A percentile compares a stretch with the other conserved stretches of the same genome.
Evolutionary conservation across 2,329 filamentous ascomycete genomes (phyloP).

Genomic region (Aureobasidium sp.): DNA sequence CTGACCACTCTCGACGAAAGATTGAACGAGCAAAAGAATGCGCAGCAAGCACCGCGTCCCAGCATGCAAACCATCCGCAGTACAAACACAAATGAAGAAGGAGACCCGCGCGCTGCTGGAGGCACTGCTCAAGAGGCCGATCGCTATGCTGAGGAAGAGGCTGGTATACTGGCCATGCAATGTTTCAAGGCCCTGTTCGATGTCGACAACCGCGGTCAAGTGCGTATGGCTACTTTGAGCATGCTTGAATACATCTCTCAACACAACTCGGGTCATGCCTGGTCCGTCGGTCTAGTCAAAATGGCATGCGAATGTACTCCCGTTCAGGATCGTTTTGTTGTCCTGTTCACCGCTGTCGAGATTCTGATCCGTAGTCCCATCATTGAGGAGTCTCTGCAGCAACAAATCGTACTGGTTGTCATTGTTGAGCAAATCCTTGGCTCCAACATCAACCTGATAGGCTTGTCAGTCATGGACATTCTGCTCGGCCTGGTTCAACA

Average conservation of each 20-base stretch:
- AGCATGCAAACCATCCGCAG: conserved; percentile 74
- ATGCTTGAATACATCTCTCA: conserved; percentile 63
- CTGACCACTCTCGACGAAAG: conserved; percentile 49
- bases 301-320: conserved; percentile 80
- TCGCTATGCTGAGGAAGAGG: conserved; percentile 80
- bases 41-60: conserved; percentile 40
- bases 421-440: conserved; percentile 76
- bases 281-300: conserved; percentile 76
- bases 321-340: conserved; percentile 88
- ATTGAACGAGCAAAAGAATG: conserved; percentile 56
- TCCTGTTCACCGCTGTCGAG: conserved; percentile 75
- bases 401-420: conserved; percentile 66
- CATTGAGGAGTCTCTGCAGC: conserved; percentile 60
- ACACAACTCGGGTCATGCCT: conserved; percentile 43
- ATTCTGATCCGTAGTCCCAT: conserved; percentile 60
- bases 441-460: conserved; percentile 88
- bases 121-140: conserved; percentile 82
- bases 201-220: conserved; percentile 71
- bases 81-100: conserved; percentile 55
- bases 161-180: conserved; percentile 72
- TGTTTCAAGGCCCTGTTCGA: conserved; percentile 82
- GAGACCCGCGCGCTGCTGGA: conserved; percentile 58
- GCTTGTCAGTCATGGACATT: conserved; percentile 92
- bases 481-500: conserved; percentile 77
- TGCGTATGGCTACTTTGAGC: conserved; percentile 65